phyloP scores from a whole-genome alignment of 2,329 filamentous ascomycete genomes.

The Diplodia intermedia region DNA sequence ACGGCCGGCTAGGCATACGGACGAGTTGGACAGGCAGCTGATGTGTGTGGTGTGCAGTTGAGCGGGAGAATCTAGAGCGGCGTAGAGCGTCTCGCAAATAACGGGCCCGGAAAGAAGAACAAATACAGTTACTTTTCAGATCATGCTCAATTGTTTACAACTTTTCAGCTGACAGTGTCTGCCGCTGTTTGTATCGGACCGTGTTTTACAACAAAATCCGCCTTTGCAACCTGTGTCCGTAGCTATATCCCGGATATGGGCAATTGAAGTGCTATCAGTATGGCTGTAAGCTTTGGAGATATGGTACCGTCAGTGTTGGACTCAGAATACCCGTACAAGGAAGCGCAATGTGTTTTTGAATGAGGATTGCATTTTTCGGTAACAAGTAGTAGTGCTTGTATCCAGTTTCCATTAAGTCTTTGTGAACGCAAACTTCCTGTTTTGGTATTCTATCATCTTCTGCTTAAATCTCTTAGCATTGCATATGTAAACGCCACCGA shows the following conservation, averaged over 20 bases:
- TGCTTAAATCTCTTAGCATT: background rate
- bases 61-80: background rate
- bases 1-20: background rate
- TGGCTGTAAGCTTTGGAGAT: too few relatives aligned
- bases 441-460: too few relatives aligned
- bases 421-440: too few relatives aligned
- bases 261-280: too few relatives aligned
- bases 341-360: too few relatives aligned
- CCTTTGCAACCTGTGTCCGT: background rate
- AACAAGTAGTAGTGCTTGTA: too few relatives aligned
- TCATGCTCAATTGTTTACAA: background rate
- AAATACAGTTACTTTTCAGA: background rate
- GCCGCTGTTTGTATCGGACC: background rate
- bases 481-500: background rate
- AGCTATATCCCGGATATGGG: background rate
- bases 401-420: too few relatives aligned
- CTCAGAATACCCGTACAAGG: too few relatives aligned
- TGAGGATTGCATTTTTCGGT: too few relatives aligned
- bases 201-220: too few relatives aligned
- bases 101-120: background rate
- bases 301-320: too few relatives aligned
- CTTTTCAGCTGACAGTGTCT: background rate
- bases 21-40: background rate
- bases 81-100: conserved; percentile 1
- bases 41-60: conserved; percentile 11